These are phyloP conservation scores for Populus tomentosa DNA, from an alignment of 441 rosid genomes.

Conservation along the genomic window DNA sequence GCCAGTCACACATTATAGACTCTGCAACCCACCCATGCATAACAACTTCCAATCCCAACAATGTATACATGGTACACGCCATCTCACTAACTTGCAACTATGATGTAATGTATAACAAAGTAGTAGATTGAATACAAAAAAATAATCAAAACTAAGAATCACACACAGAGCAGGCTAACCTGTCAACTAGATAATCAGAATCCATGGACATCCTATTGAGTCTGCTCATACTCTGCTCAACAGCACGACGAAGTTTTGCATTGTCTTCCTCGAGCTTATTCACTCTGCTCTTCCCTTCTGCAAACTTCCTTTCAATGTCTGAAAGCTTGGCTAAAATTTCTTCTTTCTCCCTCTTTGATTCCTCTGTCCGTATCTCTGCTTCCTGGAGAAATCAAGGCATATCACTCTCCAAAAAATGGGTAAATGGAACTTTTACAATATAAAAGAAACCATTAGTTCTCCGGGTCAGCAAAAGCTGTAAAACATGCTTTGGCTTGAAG, in stretches of 20 bases:
- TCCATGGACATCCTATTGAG: constrained; percentile 96
- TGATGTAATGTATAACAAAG: background rate
- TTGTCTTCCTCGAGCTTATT: too few relatives aligned
- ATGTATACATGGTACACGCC: background rate
- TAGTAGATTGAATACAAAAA: background rate
- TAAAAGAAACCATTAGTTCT: background rate
- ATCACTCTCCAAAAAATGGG: background rate
- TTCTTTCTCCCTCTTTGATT: constrained; percentile 64
- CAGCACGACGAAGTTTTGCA: constrained; percentile 71
- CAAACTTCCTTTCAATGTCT: constrained; percentile 50
- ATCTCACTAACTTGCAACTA: background rate
- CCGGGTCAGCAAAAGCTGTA: background rate
- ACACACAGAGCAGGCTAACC: constrained; percentile 38
- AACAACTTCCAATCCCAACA: background rate
- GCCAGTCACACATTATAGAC: constrained; percentile 8
- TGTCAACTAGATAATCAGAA: constrained; percentile 89
- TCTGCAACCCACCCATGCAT: too few relatives aligned
- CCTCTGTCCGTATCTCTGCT: constrained; percentile 51
- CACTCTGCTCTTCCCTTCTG: constrained; percentile 62
- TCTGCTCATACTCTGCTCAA: constrained; percentile 95
- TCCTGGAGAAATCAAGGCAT: constrained; percentile 37
- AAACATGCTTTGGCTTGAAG: background rate
- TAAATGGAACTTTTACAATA: background rate
- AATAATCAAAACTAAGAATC: background rate
- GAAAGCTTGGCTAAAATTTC: constrained; percentile 57